Conservation (phyloP, 257 asterid genomes). For the Lycium barbarum region DNA sequence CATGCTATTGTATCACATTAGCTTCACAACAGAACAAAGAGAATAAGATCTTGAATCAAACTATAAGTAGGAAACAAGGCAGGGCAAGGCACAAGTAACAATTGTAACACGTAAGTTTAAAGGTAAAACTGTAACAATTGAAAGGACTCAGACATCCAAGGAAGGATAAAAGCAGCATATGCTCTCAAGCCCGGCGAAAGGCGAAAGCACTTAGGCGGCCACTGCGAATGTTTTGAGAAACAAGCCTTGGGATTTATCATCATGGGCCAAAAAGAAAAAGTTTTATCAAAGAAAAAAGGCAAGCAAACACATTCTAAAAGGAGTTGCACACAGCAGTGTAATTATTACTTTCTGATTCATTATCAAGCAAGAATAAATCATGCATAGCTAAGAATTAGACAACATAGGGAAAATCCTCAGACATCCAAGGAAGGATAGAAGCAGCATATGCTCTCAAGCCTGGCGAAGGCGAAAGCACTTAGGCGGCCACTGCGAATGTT, state of each 20-base stretch:
- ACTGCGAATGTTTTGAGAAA: slow-evolving; percentile 75
- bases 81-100: no score
- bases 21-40: no score
- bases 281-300: not conserved
- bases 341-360: not conserved
- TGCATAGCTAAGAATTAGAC: not conserved
- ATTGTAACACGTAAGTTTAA: no score
- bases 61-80: no score
- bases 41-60: no score
- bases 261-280: not conserved
- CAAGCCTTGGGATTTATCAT: slow-evolving; percentile 44
- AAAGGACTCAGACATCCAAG: slow-evolving; percentile 66
- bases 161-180: slow-evolving; percentile 57
- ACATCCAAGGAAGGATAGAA: not conserved
- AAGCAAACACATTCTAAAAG: not conserved
- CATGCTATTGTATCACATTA: no score
- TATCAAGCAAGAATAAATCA: not conserved
- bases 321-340: not conserved
- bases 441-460: not conserved
- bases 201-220: slow-evolving; percentile 69
- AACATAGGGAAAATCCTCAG: slow-evolving; percentile 40
- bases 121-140: no score
- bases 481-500: not conserved
- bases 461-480: not conserved
- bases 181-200: slow-evolving; percentile 64